These are phyloP conservation scores for Ophiostoma sp. DNA, from an alignment of 2,329 filamentous ascomycete genomes.

Conservation along the genomic window DNA sequence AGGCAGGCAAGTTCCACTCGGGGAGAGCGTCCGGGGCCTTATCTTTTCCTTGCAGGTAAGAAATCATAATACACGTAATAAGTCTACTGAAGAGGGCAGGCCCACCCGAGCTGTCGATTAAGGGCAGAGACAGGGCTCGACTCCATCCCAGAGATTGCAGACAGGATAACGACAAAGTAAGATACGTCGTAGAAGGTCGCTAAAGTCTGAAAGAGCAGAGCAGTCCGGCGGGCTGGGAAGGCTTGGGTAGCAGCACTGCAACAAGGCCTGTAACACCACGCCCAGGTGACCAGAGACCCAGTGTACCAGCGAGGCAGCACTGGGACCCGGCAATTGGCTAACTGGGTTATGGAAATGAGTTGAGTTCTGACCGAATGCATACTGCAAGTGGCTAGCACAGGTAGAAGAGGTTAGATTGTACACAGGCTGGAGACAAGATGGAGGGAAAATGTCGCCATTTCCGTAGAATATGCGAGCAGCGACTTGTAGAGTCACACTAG, in stretches of 20 bases:
- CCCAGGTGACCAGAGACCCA: not conserved
- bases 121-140: not conserved
- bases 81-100: conserved; percentile 21
- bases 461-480: not conserved
- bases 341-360: not conserved
- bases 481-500: not conserved
- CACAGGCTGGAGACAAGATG: not conserved
- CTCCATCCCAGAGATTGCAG: not conserved
- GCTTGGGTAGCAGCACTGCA: not conserved
- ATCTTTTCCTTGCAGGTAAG: not conserved
- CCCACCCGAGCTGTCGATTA: conserved; percentile 33
- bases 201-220: not conserved
- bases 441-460: conserved; percentile 9
- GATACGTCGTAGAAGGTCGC: not conserved
- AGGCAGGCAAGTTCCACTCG: conserved; percentile 4
- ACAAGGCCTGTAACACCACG: not conserved
- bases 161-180: not conserved
- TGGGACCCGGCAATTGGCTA: not conserved
- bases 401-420: not conserved
- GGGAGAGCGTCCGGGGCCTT: conserved; percentile 2
- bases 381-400: not conserved
- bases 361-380: conserved; percentile 3
- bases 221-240: not conserved
- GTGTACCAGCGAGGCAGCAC: conserved; percentile 9
- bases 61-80: not conserved